Conservation (phyloP, 495 filamentous ascomycete genomes). For the Lindgomyces ingoldianus region DNA sequence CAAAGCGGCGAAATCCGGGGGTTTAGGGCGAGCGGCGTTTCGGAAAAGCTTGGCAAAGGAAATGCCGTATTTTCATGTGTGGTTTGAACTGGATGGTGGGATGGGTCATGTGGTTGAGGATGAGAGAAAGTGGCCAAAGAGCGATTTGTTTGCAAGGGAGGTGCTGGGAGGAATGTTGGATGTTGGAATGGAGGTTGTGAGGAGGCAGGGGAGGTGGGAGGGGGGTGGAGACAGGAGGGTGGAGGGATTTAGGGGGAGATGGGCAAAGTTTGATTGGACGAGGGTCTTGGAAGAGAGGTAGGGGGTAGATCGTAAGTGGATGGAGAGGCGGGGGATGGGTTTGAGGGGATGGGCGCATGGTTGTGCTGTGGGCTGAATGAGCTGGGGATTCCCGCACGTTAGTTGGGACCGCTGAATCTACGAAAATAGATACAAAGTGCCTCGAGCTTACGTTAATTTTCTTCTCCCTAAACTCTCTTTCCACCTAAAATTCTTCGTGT, state of each 20-base stretch:
- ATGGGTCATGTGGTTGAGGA: conserved; percentile 93
- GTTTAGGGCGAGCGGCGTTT: conserved; percentile 77
- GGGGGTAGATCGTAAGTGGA: too few species aligned
- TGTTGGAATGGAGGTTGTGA: conserved; percentile 77
- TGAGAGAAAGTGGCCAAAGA: conserved; percentile 79
- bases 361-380: too few species aligned
- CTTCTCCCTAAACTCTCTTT: too few species aligned
- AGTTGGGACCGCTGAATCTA: too few species aligned
- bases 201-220: conserved; percentile 88
- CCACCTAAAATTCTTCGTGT: too few species aligned
- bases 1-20: conserved; percentile 58
- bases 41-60: conserved; percentile 83
- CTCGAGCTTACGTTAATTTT: too few species aligned
- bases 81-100: conserved; percentile 91
- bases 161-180: conserved; percentile 93
- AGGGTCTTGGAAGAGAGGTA: too few species aligned
- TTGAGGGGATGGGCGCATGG: too few species aligned
- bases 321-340: too few species aligned
- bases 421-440: too few species aligned
- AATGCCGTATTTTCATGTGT: conserved; percentile 98
- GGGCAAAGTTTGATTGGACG: conserved; percentile 97
- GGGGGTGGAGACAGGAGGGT: conserved; percentile 69
- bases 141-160: conserved; percentile 92
- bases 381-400: too few species aligned
- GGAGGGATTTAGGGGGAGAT: conserved; percentile 78